Evolutionary conservation across 441 rosid genomes (phyloP), one percentile per base, ranked within the genome.

Genomic region (Mallotus repandus): DNA sequence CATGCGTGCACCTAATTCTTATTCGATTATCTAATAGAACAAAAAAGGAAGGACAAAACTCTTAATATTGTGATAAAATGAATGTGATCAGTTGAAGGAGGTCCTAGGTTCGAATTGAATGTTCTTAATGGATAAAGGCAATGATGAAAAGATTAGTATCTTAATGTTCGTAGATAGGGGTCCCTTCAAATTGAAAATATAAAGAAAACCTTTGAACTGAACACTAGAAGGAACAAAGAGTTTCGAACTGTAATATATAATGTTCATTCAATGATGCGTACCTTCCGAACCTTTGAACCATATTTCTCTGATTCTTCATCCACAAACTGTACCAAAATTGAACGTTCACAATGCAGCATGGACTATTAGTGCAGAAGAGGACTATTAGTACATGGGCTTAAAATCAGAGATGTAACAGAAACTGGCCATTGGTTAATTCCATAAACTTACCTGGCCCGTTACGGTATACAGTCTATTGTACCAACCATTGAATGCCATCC

Each of bases 401-500:
- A 29, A 69, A 46, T 15, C 19, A 14, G 2, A 25, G 46, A 38
- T 16, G 15, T 0, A 45, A 32, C 63, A n/a, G 22, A 58, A 46
- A 48, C 5, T 6, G 32, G n/a, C 43, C 25, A 15, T 25, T 2
- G 32, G 32, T 2, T 29, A 29, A 29, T 29, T 29, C 35, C 10
- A 50, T 41, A 72, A 12, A 21, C 73, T 22, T 60, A 92, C 98
- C 91, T 89, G 98, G 66, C 95, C 99, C 8, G 99, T 92, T 60
- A 91, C 94, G 0, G 98, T 95, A 65, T 93, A 95, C 53, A 95
- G 84, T 72, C 98, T 87, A 86, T 90, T 93, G 81, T 87, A 88
- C 99, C 98, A 95, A 79, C 97, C 97, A 76, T 89, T 91, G 68
- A 80, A 79, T 29, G 97, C 93, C 94, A 93, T 91, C 69, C 99